Percentiles rank a stretch among this genome's conserved stretches.
phyloP scores from a whole-genome alignment of 768 basidiomycete species.

The Podaxis sp. region DNA sequence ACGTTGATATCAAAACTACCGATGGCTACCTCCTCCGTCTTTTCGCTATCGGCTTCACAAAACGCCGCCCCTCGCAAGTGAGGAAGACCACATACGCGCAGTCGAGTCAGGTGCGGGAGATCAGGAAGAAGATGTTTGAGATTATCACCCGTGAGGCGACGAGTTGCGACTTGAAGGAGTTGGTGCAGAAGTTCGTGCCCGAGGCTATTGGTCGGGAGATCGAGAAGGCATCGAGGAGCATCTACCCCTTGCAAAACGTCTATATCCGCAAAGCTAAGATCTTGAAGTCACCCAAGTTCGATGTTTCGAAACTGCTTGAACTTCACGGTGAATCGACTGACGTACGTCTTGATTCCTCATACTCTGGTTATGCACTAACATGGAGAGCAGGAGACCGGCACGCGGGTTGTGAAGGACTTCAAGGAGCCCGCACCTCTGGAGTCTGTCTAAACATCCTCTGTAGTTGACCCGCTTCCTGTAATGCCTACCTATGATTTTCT shows the following conservation, averaged over 20 bases:
- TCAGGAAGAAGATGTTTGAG: slow-evolving; percentile 99
- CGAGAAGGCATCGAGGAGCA: slow-evolving; percentile 93
- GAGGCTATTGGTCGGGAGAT: slow-evolving; percentile 99
- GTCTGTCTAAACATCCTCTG: slow-evolving; percentile 66
- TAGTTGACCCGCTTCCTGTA: slow-evolving; percentile 28
- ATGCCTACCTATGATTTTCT: slow-evolving; percentile 21
- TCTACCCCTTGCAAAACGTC: slow-evolving; percentile 99
- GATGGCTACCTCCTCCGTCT: slow-evolving; percentile 99
- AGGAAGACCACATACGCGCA: slow-evolving; percentile 99
- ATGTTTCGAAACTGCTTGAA: slow-evolving; percentile 92
- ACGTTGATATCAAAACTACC: slow-evolving; percentile 98
- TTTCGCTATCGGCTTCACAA: slow-evolving; percentile 98
- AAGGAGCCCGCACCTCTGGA: slow-evolving; percentile 95
- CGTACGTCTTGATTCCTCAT: slow-evolving; percentile 46
- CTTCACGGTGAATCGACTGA: slow-evolving; percentile 94
- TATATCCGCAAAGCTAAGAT: slow-evolving; percentile 99
- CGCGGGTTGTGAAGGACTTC: slow-evolving; percentile 92
- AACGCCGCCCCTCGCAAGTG: slow-evolving; percentile 93
- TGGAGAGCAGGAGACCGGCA: slow-evolving; percentile 78
- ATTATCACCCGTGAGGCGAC: slow-evolving; percentile 95
- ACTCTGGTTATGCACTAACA: not conserved
- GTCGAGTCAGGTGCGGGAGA: slow-evolving; percentile 91
- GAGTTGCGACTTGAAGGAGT: slow-evolving; percentile 94
- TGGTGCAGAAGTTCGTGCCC: slow-evolving; percentile 98
- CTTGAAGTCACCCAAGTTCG: slow-evolving; percentile 96